Conservation (phyloP, 495 filamentous ascomycete genomes). For the Jackrogersella minutella region DNA sequence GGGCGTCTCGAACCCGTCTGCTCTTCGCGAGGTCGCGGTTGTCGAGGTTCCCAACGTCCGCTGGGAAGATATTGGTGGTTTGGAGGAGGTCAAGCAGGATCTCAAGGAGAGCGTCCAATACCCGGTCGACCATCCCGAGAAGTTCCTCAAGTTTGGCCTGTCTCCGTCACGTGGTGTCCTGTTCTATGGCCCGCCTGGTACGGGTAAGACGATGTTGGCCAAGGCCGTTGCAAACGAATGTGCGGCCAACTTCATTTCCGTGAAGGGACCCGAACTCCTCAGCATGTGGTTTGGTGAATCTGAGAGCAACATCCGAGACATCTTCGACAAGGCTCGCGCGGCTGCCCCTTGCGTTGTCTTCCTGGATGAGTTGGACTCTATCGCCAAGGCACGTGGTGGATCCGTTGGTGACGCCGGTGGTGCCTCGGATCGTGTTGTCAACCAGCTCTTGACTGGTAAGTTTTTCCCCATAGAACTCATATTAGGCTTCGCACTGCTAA, state of each 20-base stretch:
- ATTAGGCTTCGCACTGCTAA: slow-evolving; percentile 51
- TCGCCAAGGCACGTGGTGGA: slow-evolving; percentile 98
- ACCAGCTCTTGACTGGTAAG: slow-evolving; percentile 97
- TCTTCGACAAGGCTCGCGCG: slow-evolving; percentile 99
- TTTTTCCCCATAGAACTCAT: slow-evolving; percentile 21
- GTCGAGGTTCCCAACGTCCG: slow-evolving; percentile 99
- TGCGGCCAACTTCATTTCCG: slow-evolving; percentile 98
- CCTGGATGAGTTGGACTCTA: slow-evolving; percentile 98
- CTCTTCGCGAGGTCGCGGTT: slow-evolving; percentile 97
- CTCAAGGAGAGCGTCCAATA: slow-evolving; percentile 99
- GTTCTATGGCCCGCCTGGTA: slow-evolving; percentile 98
- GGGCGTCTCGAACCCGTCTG: slow-evolving; percentile 97
- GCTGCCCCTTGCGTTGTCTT: slow-evolving; percentile 99
- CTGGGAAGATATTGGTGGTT: slow-evolving; percentile 99
- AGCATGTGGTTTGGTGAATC: slow-evolving; percentile 99
- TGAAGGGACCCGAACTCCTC: slow-evolving; percentile 97
- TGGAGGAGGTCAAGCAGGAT: slow-evolving; percentile 98
- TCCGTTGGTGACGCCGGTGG: slow-evolving; percentile 96
- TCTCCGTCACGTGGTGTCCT: slow-evolving; percentile 98
- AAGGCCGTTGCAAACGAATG: slow-evolving; percentile 99
- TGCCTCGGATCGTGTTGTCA: slow-evolving; percentile 99
- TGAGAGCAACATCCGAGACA: slow-evolving; percentile 99
- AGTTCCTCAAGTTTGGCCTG: slow-evolving; percentile 99
- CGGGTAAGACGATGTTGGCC: slow-evolving; percentile 99
- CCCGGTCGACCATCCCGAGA: slow-evolving; percentile 98